Base-by-base conservation (phyloP, 1,139 yeast genomes). In the Kodamaea plutei region DNA sequence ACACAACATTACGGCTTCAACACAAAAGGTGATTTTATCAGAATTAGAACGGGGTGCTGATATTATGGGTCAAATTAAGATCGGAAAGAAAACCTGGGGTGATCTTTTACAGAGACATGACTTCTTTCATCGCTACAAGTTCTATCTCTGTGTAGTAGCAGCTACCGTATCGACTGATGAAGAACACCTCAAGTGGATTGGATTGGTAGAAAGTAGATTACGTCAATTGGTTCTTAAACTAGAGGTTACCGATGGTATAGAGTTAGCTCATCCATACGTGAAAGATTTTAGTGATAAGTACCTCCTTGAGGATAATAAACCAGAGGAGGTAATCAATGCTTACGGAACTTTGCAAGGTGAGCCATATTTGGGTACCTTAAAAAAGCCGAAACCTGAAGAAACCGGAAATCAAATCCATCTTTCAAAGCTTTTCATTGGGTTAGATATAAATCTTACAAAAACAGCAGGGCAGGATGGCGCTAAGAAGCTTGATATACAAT, bases 101-200 rank as follows among this genome's bases (percentile, higher is more conserved):
- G 88, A 81, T 43, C 60, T 91, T 24, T 79, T 91, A 45, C 69
- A 63, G 19, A 83, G 81, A 46, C 96, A 89, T 55, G 76, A 78
- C 27, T 91, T 87, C 51, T 93, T 91, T 60, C 73, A 69, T 50
- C 72, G 71, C 38, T 89, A 91, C 62, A 89, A 87, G 54, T 87
- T 87, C 54, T 91, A 91, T 50, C 58, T 93, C 28, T 83, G 94
- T 26, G 69, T 91, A 5, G 78, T 84, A 31, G 93, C 89, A 1
- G 80, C 84, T 1, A 83, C 96, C 0, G 68, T 65, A 38, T 82
- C 81, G 6, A 59, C 71, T 2, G 73, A 75, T 33, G 96, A 88
- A 50, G 88, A 85, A 33, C 96, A 91, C 47, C 58, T 79, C 33
- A 82, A 82, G 48, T 93, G 93, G 91, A 77, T 85, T 41, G 98